phyloP scores from a whole-genome alignment of 2,329 filamentous ascomycete species.

The Colletotrichum sp. region DNA sequence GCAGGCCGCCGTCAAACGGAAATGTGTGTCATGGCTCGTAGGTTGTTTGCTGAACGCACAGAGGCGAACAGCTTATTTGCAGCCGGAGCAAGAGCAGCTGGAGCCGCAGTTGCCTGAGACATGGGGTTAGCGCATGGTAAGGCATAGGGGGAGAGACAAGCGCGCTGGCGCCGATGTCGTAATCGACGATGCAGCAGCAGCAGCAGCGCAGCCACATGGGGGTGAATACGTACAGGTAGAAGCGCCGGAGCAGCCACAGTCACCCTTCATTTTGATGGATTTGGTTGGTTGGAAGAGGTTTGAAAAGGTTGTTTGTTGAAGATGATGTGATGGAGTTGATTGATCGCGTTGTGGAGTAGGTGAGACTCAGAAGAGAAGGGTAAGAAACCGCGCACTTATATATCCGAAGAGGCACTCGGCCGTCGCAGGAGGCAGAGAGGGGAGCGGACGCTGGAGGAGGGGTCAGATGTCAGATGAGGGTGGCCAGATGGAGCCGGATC shows the following conservation, averaged over 20 bases:
- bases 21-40: not conserved
- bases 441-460: slow-evolving; percentile 1
- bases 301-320: not conserved
- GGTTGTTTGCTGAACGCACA: not conserved
- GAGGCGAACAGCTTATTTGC: not conserved
- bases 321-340: slow-evolving; percentile 3
- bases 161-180: not conserved
- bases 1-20: not conserved
- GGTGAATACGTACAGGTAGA: slow-evolving; percentile 17
- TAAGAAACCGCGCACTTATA: slow-evolving; percentile 16
- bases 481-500: slow-evolving; percentile 19
- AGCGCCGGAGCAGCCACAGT: slow-evolving; percentile 26
- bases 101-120: slow-evolving; percentile 24
- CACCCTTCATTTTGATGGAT: slow-evolving; percentile 27
- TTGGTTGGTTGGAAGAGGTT: not conserved
- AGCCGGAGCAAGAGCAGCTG: slow-evolving; percentile 21
- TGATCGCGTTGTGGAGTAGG: slow-evolving; percentile 3
- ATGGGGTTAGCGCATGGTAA: not conserved
- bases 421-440: not conserved
- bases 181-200: not conserved
- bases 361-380: not conserved
- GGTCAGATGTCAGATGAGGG: slow-evolving; percentile 21
- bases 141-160: not conserved
- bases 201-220: not conserved
- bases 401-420: not conserved